These are phyloP conservation scores for Neurospora sp. DNA, from an alignment of 495 filamentous ascomycete genomes.

Conservation along the genomic window DNA sequence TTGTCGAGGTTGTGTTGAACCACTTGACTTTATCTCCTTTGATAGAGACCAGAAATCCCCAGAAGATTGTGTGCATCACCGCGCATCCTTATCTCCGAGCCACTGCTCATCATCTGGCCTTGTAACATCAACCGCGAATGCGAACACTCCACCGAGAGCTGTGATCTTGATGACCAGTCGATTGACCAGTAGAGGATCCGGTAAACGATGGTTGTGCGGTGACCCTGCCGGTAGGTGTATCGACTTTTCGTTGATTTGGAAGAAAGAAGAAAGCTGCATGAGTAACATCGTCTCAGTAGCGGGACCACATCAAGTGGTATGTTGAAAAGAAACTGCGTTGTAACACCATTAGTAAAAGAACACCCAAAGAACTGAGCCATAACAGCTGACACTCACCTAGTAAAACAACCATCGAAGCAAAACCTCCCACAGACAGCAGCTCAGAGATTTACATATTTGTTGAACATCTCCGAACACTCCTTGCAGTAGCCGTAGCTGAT, in stretches of 20 bases:
- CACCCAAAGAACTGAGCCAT: background rate
- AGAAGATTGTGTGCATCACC: background rate
- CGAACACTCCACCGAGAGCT: background rate
- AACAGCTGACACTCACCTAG: background rate
- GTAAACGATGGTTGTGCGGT: background rate
- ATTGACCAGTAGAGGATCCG: background rate
- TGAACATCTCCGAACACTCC: background rate
- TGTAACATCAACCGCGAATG: background rate
- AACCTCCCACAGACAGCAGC: background rate
- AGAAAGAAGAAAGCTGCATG: background rate
- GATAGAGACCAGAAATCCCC: background rate
- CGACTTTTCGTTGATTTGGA: background rate
- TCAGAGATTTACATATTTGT: background rate
- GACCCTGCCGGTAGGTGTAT: background rate
- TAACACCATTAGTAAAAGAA: background rate
- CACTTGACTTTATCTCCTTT: background rate
- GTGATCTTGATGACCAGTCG: background rate
- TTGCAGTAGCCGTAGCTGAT: conserved; percentile 11
- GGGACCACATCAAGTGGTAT: background rate
- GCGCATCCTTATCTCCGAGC: background rate
- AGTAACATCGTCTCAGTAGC: background rate
- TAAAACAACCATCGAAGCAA: background rate
- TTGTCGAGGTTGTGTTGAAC: background rate
- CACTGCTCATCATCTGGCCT: background rate
- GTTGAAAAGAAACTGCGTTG: background rate